Evolutionary conservation across 2,329 filamentous ascomycete species (phyloP), one percentile per base, ranked within the genome.

Genomic region (Zymoseptoria pseudotritici): DNA sequence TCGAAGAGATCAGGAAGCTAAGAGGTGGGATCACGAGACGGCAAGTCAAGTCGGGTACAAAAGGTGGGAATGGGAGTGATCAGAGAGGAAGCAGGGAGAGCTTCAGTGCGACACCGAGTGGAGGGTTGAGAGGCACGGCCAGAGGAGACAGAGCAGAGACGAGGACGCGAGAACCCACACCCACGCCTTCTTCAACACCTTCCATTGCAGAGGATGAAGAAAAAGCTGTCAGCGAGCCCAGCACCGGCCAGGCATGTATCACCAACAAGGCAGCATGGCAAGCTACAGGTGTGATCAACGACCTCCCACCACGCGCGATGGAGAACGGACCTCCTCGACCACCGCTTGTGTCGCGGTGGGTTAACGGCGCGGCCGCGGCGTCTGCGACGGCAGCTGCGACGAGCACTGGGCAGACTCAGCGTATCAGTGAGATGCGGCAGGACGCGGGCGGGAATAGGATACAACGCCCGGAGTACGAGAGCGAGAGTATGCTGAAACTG

Each of bases 21-120:
- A 85, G 93, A 57, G 90, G 90, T 52, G 83, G 85, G 62, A 96
- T 97, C 74, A 97, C 93, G 24, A 82, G 93, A 64, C 83, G 93
- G 61, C 91, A 96, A 72, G 86, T 90, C 2, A 84, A 90, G 68
- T 84, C 67, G 50, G 67, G 66, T 49, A 54, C 65, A 49, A 70
- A 68, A 62, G 58, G 53, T 29, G 54, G 54, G 22, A 62, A 61
- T 53, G 58, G 59, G 50, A 36, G 4, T n/a, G 53, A 36, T 13
- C 22, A 36, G 29, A 53, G 51, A 21, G 19, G 51, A 11, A 17
- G 36, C 17, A 4, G 36, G 17, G 36, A 46, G 13, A 46, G 36
- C 17, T 17, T 46, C 17, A 46, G 36, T n/a, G 36, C 36, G 17
- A 46, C 36, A n/a, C 36, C 36, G 17, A 46, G 36, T 46, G 17